These are phyloP conservation scores for Rhizopus delemar DNA, from an alignment of 371 early-diverging fungal genomes.

Conservation along the genomic window DNA sequence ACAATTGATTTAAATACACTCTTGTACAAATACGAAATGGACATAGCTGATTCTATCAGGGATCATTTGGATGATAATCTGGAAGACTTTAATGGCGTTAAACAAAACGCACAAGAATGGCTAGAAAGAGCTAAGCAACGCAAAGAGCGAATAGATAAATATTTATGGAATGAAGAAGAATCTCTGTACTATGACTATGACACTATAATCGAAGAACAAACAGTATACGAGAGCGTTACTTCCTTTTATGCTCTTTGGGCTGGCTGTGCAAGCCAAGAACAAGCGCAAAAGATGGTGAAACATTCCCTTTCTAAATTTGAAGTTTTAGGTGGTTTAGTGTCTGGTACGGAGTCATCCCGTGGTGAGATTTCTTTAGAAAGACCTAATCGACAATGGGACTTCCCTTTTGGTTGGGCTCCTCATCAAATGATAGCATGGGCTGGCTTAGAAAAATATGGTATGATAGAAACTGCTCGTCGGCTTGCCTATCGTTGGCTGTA, in stretches of 20 bases:
- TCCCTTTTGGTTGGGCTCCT: constrained; percentile 96
- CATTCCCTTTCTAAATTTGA: constrained; percentile 68
- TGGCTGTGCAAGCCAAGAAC: constrained; percentile 57
- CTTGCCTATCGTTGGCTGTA: constrained; percentile 92
- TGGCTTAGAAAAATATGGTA: constrained; percentile 82
- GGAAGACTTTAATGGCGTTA: constrained; percentile 40
- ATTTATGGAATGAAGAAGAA: constrained; percentile 62
- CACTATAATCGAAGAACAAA: constrained; percentile 44
- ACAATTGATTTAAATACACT: constrained; percentile 89
- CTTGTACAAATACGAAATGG: constrained; percentile 90
- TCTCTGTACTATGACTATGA: constrained; percentile 64
- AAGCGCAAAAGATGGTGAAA: constrained; percentile 57
- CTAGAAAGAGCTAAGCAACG: constrained; percentile 48
- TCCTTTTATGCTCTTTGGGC: constrained; percentile 75
- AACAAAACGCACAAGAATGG: constrained; percentile 48
- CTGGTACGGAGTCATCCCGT: constrained; percentile 82
- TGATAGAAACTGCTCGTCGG: constrained; percentile 67
- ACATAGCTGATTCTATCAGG: constrained; percentile 73
- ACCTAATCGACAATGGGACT: constrained; percentile 96
- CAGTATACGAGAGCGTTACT: constrained; percentile 69
- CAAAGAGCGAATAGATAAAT: constrained; percentile 55
- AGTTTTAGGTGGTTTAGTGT: constrained; percentile 81
- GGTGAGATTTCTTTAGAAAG: constrained; percentile 72
- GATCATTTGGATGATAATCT: constrained; percentile 59
- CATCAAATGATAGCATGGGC: constrained; percentile 95